These are phyloP conservation scores for Cladorrhinum sp. DNA, from an alignment of 2,329 filamentous ascomycete species.

Conservation along the genomic window DNA sequence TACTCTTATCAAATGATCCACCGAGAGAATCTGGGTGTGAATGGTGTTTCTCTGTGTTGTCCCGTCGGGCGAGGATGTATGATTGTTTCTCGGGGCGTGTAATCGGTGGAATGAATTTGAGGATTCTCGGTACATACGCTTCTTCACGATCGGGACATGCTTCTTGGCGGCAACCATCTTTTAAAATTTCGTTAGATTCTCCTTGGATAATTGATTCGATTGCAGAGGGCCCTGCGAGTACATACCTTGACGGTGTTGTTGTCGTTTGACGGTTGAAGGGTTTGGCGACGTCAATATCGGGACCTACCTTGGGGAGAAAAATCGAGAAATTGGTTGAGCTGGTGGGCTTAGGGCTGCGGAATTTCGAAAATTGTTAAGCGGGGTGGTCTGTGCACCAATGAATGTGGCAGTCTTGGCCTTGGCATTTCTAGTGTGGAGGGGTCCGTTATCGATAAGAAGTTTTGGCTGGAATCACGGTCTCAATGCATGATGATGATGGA, in stretches of 20 bases:
- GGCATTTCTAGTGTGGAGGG: slow-evolving; percentile 3
- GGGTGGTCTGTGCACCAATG: slow-evolving; percentile 19
- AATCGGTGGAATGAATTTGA: slow-evolving; percentile 9
- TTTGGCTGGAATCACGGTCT: not conserved
- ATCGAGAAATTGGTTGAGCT: slow-evolving; percentile 26
- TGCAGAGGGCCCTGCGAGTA: not conserved
- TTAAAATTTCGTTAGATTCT: slow-evolving; percentile 31
- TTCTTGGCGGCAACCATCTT: slow-evolving; percentile 98
- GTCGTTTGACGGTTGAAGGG: slow-evolving; percentile 28
- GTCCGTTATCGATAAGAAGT: slow-evolving; percentile 11
- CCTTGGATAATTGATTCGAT: slow-evolving; percentile 1
- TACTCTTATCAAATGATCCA: slow-evolving; percentile 9
- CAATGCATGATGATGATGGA: not conserved
- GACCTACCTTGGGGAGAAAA: slow-evolving; percentile 27
- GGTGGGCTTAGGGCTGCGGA: slow-evolving; percentile 31
- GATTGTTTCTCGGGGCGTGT: not conserved
- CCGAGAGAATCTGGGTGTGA: slow-evolving; percentile 3
- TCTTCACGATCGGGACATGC: slow-evolving; percentile 99
- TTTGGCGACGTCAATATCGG: slow-evolving; percentile 28
- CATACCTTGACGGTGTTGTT: slow-evolving; percentile 30
- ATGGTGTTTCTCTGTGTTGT: not conserved
- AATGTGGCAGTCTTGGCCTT: slow-evolving; percentile 3
- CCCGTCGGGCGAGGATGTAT: not conserved
- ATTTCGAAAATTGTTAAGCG: slow-evolving; percentile 26
- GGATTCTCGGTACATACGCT: slow-evolving; percentile 70